These are phyloP conservation scores for Penicillium subrubescens DNA, from an alignment of 495 filamentous ascomycete genomes.

Conservation along the genomic window DNA sequence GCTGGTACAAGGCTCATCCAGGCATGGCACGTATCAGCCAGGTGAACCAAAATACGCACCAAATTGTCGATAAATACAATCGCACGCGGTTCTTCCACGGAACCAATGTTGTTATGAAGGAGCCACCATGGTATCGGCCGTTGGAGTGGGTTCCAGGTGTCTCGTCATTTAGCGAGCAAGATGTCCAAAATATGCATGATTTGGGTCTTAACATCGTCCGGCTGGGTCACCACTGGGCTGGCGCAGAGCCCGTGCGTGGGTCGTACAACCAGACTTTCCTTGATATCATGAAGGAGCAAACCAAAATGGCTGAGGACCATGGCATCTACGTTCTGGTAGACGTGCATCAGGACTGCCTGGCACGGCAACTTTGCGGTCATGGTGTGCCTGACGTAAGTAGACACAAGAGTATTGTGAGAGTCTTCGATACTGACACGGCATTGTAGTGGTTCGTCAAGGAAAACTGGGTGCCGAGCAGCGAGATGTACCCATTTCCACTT, in stretches of 20 bases:
- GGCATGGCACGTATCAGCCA: not conserved
- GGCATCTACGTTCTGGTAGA: constrained; percentile 24
- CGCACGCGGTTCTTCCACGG: not conserved
- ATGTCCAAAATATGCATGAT: not conserved
- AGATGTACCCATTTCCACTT: not conserved
- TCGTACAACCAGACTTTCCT: constrained; percentile 23
- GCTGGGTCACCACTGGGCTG: constrained; percentile 21
- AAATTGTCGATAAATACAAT: not conserved
- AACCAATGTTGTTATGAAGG: not conserved
- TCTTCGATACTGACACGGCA: not conserved
- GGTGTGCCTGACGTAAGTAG: not conserved
- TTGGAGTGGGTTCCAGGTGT: not conserved
- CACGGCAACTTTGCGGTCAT: constrained; percentile 8
- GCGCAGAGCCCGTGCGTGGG: constrained; percentile 21
- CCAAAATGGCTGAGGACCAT: constrained; percentile 24
- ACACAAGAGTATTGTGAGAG: not conserved
- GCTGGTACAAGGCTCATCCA: not conserved
- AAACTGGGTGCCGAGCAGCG: not conserved
- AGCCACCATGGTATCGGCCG: not conserved
- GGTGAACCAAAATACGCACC: not conserved
- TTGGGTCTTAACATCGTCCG: not conserved
- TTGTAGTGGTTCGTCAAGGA: not conserved
- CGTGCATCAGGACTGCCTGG: constrained; percentile 20
- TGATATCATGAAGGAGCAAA: constrained; percentile 25
- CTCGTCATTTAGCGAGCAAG: not conserved